Conservation (phyloP, 345 rosid species). For the Hypericum perforatum region DNA sequence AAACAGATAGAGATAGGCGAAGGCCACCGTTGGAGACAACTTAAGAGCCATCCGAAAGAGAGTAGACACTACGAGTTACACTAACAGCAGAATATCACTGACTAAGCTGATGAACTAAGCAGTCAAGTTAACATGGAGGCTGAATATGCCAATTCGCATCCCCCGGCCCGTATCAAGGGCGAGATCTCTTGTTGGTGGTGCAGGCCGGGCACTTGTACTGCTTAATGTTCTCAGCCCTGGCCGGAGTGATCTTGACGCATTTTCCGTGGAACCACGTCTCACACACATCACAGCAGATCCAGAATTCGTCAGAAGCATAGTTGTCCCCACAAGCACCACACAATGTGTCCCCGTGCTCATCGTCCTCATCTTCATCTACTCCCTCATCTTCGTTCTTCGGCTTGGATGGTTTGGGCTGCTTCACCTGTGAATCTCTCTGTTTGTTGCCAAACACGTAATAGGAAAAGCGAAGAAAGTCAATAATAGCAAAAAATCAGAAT, state of each 20-base stretch:
- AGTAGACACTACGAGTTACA: too few relatives aligned
- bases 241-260: slow-evolving; percentile 90
- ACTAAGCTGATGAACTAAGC: too few relatives aligned
- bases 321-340: slow-evolving; percentile 82
- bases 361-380: slow-evolving; percentile 60
- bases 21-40: too few relatives aligned
- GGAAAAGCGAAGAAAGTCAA: neutral
- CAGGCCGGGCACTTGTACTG: slow-evolving; percentile 92
- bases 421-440: slow-evolving; percentile 40
- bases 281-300: slow-evolving; percentile 76
- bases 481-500: neutral
- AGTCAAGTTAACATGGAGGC: too few relatives aligned
- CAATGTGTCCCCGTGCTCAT: slow-evolving; percentile 58
- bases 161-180: slow-evolving; percentile 27
- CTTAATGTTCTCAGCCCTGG: slow-evolving; percentile 85
- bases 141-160: too few relatives aligned
- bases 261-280: slow-evolving; percentile 85
- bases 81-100: too few relatives aligned
- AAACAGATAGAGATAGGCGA: too few relatives aligned
- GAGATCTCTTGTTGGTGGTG: slow-evolving; percentile 72
- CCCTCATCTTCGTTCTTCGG: slow-evolving; percentile 45
- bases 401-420: slow-evolving; percentile 27
- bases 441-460: slow-evolving; percentile 27
- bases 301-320: slow-evolving; percentile 66
- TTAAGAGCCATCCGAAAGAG: too few relatives aligned